A percentile compares a stretch with the other conserved stretches of the same genome.
Conservation (phyloP, 208 protist species). For the Polymyxa betae region DNA sequence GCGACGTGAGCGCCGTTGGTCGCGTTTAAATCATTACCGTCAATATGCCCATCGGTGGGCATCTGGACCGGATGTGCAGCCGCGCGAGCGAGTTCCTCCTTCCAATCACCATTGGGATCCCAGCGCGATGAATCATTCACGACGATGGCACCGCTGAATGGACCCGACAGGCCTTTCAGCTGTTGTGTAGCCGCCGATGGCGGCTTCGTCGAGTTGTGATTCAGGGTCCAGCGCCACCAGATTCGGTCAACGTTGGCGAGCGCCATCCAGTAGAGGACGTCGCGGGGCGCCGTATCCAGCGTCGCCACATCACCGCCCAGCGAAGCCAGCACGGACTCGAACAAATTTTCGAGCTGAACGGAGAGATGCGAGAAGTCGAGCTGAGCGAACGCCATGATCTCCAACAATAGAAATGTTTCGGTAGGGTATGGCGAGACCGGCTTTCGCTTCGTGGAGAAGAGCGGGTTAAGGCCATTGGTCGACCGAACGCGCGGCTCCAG, state of each 20-base stretch:
- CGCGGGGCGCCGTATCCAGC: conserved; percentile 5
- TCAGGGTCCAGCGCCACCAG: conserved; percentile 45
- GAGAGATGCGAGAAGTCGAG: background rate
- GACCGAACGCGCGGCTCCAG: background rate
- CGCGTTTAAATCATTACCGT: background rate
- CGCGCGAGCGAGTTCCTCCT: no score
- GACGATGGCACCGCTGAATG: background rate
- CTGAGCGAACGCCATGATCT: conserved; percentile 48
- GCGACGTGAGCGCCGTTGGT: background rate
- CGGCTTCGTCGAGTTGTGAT: background rate
- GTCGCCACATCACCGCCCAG: background rate
- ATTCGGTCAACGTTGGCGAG: conserved; percentile 46
- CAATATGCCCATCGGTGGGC: background rate
- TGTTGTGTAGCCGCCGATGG: background rate
- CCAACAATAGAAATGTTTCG: background rate
- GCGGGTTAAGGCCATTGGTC: background rate
- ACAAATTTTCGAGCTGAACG: conserved; percentile 25
- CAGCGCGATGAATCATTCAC: background rate
- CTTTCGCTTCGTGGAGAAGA: background rate
- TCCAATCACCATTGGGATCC: background rate
- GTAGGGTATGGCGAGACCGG: conserved; percentile 10
- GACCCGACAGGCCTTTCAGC: background rate
- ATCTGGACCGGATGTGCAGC: background rate
- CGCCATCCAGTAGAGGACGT: conserved; percentile 5
- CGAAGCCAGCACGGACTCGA: background rate